These are phyloP conservation scores for Rubia tinctorum DNA, from an alignment of 305 asterid species.

Conservation along the genomic window DNA sequence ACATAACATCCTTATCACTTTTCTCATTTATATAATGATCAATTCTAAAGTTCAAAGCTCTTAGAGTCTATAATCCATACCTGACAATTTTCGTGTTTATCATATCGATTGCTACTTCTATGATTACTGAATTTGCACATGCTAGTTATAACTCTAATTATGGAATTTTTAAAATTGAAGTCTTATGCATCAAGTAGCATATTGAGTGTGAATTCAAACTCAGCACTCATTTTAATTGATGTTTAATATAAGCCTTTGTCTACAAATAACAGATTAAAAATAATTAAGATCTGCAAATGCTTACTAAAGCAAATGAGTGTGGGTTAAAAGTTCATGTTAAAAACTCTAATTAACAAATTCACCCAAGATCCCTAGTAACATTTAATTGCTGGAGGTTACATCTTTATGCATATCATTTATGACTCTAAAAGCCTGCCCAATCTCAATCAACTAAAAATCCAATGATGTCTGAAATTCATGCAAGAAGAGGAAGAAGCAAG, in stretches of 20 bases:
- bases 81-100: background rate
- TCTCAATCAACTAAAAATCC: background rate
- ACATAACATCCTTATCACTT: background rate
- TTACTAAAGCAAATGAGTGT: background rate
- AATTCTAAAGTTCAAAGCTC: background rate
- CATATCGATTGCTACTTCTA: background rate
- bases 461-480: background rate
- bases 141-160: background rate
- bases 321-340: background rate
- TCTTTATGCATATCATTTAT: background rate
- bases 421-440: background rate
- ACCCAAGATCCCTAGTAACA: background rate
- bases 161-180: background rate
- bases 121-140: background rate
- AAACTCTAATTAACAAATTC: background rate
- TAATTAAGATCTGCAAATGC: background rate
- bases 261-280: background rate
- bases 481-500: background rate
- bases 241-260: background rate
- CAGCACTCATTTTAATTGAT: too few relatives aligned
- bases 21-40: background rate
- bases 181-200: too few relatives aligned
- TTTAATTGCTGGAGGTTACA: background rate
- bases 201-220: too few relatives aligned
- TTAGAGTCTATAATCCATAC: background rate